Evolutionary conservation across 2,329 filamentous ascomycete genomes (phyloP).

Genomic region (Aureobasidium sp.): DNA sequence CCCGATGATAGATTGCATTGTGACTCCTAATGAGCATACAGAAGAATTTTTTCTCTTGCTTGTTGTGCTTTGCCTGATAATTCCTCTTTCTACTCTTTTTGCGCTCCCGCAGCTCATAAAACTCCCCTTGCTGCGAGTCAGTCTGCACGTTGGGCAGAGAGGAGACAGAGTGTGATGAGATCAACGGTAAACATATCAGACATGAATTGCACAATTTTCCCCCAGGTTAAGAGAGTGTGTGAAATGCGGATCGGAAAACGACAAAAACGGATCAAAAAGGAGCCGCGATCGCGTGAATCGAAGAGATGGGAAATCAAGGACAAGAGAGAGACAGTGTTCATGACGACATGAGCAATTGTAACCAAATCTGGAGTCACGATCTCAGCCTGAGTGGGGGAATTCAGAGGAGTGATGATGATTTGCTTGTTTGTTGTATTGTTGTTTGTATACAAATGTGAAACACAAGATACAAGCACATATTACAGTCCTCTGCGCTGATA

Average conservation of each 20-base stretch:
- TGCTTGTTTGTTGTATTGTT: neutral
- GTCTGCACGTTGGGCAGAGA: neutral
- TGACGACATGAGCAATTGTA: neutral
- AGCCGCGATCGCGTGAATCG: neutral
- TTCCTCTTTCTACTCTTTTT: neutral
- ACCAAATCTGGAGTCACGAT: neutral
- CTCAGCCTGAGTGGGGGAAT: neutral
- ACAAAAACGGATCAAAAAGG: neutral
- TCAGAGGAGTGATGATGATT: neutral
- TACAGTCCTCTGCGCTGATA: neutral
- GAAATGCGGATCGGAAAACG: neutral
- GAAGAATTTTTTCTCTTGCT: neutral
- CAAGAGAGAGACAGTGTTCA: neutral
- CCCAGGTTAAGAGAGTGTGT: neutral
- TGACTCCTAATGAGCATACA: neutral
- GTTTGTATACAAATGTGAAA: conserved; percentile 8
- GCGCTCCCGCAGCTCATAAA: neutral
- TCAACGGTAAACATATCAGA: neutral
- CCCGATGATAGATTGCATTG: neutral
- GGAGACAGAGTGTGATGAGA: neutral
- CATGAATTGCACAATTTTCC: neutral
- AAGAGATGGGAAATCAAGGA: neutral
- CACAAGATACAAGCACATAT: neutral
- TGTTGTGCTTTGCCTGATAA: neutral
- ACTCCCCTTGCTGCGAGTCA: neutral